Conservation (phyloP, 2,329 filamentous ascomycete genomes). For the Helminthosporium solani region DNA sequence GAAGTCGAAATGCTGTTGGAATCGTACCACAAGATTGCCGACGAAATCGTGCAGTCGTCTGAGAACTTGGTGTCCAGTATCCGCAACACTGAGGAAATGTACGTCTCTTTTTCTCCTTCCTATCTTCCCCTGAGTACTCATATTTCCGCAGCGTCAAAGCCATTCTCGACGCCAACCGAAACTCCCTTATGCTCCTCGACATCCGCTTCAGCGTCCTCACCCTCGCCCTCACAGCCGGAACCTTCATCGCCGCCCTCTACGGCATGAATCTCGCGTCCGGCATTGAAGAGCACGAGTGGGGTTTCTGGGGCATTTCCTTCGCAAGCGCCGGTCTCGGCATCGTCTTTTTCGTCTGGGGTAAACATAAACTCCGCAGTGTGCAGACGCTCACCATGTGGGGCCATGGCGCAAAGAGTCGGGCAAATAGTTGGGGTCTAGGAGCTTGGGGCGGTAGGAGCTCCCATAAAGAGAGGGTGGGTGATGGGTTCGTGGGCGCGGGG, state of each 20-base stretch:
- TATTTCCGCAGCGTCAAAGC: constrained; percentile 72
- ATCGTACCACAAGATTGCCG: constrained; percentile 95
- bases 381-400: constrained; percentile 88
- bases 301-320: constrained; percentile 74
- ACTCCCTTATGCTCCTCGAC: constrained; percentile 95
- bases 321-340: constrained; percentile 71
- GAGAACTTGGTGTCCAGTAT: constrained; percentile 92
- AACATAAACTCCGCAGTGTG: constrained; percentile 79
- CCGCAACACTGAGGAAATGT: constrained; percentile 98
- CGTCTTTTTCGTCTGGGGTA: constrained; percentile 78
- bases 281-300: constrained; percentile 88
- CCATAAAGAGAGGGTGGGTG: constrained; percentile 10
- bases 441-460: constrained; percentile 31
- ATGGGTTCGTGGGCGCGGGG: constrained; percentile 14
- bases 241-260: constrained; percentile 97
- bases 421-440: constrained; percentile 27
- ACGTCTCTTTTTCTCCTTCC: constrained; percentile 41
- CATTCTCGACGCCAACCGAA: constrained; percentile 96
- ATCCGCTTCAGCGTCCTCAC: constrained; percentile 96
- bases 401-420: constrained; percentile 16
- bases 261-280: constrained; percentile 99
- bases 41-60: constrained; percentile 95
- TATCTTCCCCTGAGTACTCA: background rate
- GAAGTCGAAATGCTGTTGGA: constrained; percentile 97
- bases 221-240: constrained; percentile 89